Evolutionary conservation across 2,329 filamentous ascomycete genomes (phyloP).

Genomic region (Ceratocystis lukuohia): DNA sequence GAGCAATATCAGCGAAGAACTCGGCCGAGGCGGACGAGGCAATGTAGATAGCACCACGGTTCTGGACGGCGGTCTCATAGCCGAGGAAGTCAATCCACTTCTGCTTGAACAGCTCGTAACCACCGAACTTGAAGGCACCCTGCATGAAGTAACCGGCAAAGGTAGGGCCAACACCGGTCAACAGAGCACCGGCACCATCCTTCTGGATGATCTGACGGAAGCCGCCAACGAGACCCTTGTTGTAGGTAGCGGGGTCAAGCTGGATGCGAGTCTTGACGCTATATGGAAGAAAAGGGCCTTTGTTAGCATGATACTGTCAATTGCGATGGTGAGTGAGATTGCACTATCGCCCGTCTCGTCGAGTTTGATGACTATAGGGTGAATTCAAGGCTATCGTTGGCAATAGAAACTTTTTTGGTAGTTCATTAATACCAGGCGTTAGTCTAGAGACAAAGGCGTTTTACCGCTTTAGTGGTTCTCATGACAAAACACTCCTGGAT

Average conservation of each 20-base stretch:
- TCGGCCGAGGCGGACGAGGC: constrained; percentile 52
- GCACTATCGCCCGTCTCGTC: background rate
- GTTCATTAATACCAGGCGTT: background rate
- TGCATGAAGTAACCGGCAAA: constrained; percentile 88
- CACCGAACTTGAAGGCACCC: constrained; percentile 64
- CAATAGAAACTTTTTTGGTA: background rate
- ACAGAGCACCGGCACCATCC: constrained; percentile 74
- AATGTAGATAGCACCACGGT: constrained; percentile 72
- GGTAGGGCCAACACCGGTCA: constrained; percentile 76
- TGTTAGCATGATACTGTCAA: constrained; percentile 20
- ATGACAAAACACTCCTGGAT: background rate
- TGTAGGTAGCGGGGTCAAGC: constrained; percentile 81
- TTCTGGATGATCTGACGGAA: constrained; percentile 74
- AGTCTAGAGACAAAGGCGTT: background rate
- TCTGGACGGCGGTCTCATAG: constrained; percentile 61
- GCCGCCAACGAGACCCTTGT: constrained; percentile 72
- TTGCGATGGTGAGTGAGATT: background rate
- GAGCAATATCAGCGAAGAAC: constrained; percentile 64
- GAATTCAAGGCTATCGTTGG: background rate
- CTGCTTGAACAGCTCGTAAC: constrained; percentile 95
- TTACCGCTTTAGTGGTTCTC: too few species aligned
- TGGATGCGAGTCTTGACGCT: constrained; percentile 95
- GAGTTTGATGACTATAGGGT: background rate
- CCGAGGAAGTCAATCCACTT: constrained; percentile 71
- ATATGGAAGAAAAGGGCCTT: constrained; percentile 20